These are phyloP conservation scores for Leptographium galeiforme DNA, from an alignment of 2,329 filamentous ascomycete species.

Conservation along the genomic window DNA sequence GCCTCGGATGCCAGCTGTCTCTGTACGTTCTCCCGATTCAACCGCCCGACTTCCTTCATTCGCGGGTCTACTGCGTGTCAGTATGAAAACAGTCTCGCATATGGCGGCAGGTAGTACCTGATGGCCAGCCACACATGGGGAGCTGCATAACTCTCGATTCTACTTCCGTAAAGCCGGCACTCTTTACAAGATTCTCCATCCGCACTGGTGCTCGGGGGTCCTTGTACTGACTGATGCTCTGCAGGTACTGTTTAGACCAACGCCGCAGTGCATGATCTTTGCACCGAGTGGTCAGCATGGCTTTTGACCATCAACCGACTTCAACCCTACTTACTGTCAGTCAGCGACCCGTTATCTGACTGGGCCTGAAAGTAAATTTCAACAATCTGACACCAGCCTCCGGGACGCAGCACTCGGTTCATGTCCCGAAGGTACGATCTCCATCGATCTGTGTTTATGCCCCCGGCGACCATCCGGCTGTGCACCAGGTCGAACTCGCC, in stretches of 20 bases:
- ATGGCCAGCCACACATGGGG: slow-evolving; percentile 58
- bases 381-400: slow-evolving; percentile 80
- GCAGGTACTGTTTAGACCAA: slow-evolving; percentile 55
- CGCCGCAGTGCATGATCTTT: slow-evolving; percentile 49
- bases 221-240: slow-evolving; percentile 48
- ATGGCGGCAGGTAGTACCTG: slow-evolving; percentile 29
- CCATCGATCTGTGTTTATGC: slow-evolving; percentile 64
- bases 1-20: slow-evolving; percentile 40
- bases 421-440: slow-evolving; percentile 63
- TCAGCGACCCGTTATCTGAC: slow-evolving; percentile 70
- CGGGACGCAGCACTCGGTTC: slow-evolving; percentile 53
- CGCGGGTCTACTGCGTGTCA: slow-evolving; percentile 26
- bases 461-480: slow-evolving; percentile 58
- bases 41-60: slow-evolving; percentile 37
- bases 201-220: slow-evolving; percentile 51
- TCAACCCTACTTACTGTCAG: slow-evolving; percentile 33
- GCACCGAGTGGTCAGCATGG: neutral
- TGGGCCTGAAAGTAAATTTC: slow-evolving; percentile 79
- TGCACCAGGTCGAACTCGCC: slow-evolving; percentile 75
- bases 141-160: slow-evolving; percentile 52
- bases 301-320: neutral
- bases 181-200: slow-evolving; percentile 42
- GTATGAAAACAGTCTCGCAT: neutral
- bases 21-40: slow-evolving; percentile 41
- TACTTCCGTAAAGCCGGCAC: slow-evolving; percentile 54